Conservation (phyloP, 176 grass and related monocot genomes). For the Pontederia paniculata region DNA sequence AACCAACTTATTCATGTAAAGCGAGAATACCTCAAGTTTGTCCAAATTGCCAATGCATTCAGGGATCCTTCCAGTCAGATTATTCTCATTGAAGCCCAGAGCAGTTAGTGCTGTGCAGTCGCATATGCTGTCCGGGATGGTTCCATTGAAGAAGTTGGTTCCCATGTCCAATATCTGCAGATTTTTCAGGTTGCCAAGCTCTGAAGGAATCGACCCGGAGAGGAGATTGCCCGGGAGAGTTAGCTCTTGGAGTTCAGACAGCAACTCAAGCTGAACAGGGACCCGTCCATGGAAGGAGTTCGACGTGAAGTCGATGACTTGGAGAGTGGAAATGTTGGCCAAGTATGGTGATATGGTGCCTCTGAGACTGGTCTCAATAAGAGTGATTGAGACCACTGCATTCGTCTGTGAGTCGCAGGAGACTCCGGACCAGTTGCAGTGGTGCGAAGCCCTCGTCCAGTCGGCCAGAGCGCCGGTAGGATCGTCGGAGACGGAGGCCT, state of each 20-base stretch:
- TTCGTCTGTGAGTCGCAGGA: constrained; percentile 37
- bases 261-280: constrained; percentile 47
- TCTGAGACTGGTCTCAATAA: constrained; percentile 27
- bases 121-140: constrained; percentile 58
- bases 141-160: constrained; percentile 42
- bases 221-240: constrained; percentile 28
- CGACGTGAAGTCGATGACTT: constrained; percentile 42
- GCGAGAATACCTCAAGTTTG: constrained; percentile 11
- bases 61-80: constrained; percentile 51
- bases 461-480: constrained; percentile 35
- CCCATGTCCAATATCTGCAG: constrained; percentile 23
- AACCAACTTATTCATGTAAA: constrained; percentile 22
- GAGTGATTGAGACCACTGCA: constrained; percentile 39
- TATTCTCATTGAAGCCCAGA: constrained; percentile 26
- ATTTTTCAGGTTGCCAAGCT: constrained; percentile 39
- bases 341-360: constrained; percentile 62
- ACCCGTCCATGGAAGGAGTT: constrained; percentile 41
- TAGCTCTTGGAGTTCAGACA: constrained; percentile 29
- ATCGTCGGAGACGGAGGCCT: constrained; percentile 41
- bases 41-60: constrained; percentile 46
- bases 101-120: constrained; percentile 38
- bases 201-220: constrained; percentile 46
- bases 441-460: constrained; percentile 35
- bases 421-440: constrained; percentile 66
- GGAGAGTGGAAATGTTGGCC: constrained; percentile 74